Conservation (phyloP, 441 rosid genomes). For the Lepidium campestre region DNA sequence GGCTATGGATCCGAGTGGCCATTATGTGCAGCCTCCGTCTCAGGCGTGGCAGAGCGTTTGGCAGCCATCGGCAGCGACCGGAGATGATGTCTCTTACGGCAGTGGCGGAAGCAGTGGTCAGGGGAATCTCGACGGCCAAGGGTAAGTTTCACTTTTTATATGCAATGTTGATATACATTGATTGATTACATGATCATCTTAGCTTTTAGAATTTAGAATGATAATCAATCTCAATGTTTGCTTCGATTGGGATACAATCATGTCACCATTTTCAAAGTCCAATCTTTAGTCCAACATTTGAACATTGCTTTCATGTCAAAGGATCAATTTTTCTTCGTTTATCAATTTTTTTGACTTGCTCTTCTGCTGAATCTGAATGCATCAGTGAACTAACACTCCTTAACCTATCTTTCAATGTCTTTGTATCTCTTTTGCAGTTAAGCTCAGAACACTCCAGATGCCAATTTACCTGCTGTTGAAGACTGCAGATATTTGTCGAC, state of each 20-base stretch:
- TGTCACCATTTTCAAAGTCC: background rate
- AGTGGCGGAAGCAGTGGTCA: constrained; percentile 65
- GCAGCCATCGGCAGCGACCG: constrained; percentile 51
- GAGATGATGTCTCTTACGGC: constrained; percentile 70
- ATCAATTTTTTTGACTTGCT: no score
- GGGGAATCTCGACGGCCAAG: constrained; percentile 68
- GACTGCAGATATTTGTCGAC: constrained; percentile 33
- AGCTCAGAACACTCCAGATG: constrained; percentile 21
- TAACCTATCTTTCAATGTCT: background rate
- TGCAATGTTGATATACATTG: constrained; percentile 10
- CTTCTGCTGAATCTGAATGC: background rate
- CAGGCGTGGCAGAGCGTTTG: constrained; percentile 98
- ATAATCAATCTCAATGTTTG: background rate
- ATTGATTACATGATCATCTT: background rate
- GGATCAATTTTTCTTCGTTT: background rate
- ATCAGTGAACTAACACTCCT: background rate
- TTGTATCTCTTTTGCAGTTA: constrained; percentile 38
- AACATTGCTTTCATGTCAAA: background rate
- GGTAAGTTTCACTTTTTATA: constrained; percentile 27
- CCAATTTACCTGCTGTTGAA: constrained; percentile 19
- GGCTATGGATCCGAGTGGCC: constrained; percentile 74
- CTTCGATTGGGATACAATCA: background rate
- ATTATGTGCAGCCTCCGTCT: constrained; percentile 81
- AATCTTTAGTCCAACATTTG: background rate
- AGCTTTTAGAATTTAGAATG: constrained; percentile 8